phyloP scores from a whole-genome alignment of 192 early-diverging fungal species.

The Mortierella hygrophila region DNA sequence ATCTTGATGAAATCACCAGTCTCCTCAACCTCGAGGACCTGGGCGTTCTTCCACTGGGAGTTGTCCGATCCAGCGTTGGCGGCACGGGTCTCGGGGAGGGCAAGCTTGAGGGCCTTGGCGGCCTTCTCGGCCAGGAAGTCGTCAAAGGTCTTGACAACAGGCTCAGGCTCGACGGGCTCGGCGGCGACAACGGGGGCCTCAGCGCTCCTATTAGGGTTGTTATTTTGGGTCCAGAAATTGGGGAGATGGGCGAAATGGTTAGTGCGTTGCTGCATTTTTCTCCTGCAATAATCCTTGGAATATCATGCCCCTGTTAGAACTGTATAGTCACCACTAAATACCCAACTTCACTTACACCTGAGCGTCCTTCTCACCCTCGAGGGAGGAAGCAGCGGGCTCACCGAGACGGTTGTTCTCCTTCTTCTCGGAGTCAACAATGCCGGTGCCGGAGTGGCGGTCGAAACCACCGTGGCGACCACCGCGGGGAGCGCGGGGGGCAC shows the following conservation, averaged over 20 bases:
- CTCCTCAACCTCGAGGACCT: constrained; percentile 78
- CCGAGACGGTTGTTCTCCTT: constrained; percentile 94
- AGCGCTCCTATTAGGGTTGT: constrained; percentile 8
- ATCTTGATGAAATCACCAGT: constrained; percentile 80
- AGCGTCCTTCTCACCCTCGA: constrained; percentile 67
- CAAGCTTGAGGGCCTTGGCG: constrained; percentile 69
- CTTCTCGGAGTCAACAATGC: constrained; percentile 86
- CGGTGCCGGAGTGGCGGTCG: constrained; percentile 90
- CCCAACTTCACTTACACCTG: constrained; percentile 59
- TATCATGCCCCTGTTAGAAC: not conserved
- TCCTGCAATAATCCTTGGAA: too few relatives aligned
- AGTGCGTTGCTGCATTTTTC: not conserved
- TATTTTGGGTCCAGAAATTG: constrained; percentile 6
- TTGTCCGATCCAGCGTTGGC: constrained; percentile 93
- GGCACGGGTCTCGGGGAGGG: constrained; percentile 77
- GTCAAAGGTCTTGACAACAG: constrained; percentile 86
- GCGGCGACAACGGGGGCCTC: constrained; percentile 57
- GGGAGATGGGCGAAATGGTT: not conserved
- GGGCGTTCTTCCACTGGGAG: constrained; percentile 84
- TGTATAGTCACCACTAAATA: constrained; percentile 19
- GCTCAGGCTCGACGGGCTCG: constrained; percentile 75
- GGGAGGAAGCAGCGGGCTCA: constrained; percentile 68
- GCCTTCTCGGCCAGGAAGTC: constrained; percentile 87
- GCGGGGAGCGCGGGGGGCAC: constrained; percentile 58
- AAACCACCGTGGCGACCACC: constrained; percentile 70